These are phyloP conservation scores for Mortierella claussenii DNA, from an alignment of 192 early-diverging fungal genomes.

Conservation along the genomic window DNA sequence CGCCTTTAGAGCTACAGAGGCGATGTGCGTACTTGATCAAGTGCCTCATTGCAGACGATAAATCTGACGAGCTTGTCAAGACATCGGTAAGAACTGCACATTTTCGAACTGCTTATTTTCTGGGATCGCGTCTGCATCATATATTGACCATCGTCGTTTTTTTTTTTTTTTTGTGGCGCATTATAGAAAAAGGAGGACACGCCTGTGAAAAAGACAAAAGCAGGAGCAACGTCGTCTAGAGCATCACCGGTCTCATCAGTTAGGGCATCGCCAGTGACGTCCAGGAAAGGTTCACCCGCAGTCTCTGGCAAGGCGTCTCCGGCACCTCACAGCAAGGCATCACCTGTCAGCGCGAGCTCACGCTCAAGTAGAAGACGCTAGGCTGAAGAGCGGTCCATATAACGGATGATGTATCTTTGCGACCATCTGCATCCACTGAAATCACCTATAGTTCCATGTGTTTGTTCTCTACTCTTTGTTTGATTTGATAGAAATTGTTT, in stretches of 20 bases:
- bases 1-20: conserved; percentile 82
- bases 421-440: too few relatives aligned
- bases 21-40: conserved; percentile 87
- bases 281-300: conserved; percentile 37
- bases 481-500: background rate
- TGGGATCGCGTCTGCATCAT: background rate
- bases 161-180: background rate
- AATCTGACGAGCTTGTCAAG: conserved; percentile 30
- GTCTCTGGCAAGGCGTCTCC: conserved; percentile 34
- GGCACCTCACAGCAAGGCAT: conserved; percentile 9
- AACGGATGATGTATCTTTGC: too few relatives aligned
- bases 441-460: background rate
- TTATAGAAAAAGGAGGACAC: conserved; percentile 44
- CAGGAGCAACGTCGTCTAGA: conserved; percentile 23
- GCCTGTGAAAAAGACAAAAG: conserved; percentile 24
- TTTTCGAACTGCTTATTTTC: background rate
- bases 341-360: conserved; percentile 15
- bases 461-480: conserved; percentile 2
- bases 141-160: background rate
- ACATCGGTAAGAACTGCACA: background rate
- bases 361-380: conserved; percentile 44
- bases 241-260: conserved; percentile 27
- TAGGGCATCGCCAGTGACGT: conserved; percentile 31
- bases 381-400: background rate
- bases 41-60: conserved; percentile 39